A percentile compares a stretch with the other conserved stretches of the same genome.
Evolutionary conservation across 164 flowering plant genomes (phyloP).

Genomic region (Chimonanthus praecox): DNA sequence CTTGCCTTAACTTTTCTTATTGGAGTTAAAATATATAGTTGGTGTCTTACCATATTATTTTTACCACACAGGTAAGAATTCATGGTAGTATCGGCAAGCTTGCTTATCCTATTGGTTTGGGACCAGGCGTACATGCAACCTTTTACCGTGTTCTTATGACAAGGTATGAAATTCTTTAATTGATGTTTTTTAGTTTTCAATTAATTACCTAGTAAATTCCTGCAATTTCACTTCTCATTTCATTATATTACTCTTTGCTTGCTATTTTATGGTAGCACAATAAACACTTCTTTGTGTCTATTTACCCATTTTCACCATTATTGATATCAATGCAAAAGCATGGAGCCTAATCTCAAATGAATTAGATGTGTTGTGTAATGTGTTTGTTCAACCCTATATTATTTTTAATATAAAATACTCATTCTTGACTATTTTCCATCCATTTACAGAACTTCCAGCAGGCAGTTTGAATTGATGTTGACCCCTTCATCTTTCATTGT

Average conservation of each 20-base stretch:
- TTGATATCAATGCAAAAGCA: not conserved
- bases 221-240: not conserved
- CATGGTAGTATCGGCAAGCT: slow-evolving; percentile 30
- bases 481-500: slow-evolving; percentile 56
- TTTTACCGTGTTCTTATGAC: slow-evolving; percentile 68
- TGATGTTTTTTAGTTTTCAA: not conserved
- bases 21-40: slow-evolving; percentile 1
- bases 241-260: not conserved
- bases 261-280: not conserved
- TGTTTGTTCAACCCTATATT: too few species aligned
- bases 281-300: not conserved
- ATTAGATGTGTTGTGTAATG: too few species aligned
- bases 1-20: not conserved
- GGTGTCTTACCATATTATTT: slow-evolving; percentile 10
- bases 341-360: not conserved
- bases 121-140: slow-evolving; percentile 65
- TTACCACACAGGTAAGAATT: slow-evolving; percentile 47
- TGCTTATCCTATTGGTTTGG: slow-evolving; percentile 62
- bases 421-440: slow-evolving; percentile 1
- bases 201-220: not conserved
- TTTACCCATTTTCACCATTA: not conserved
- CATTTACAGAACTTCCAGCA: slow-evolving; percentile 21
- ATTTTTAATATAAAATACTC: not conserved
- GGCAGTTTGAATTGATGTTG: slow-evolving; percentile 40
- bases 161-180: slow-evolving; percentile 33